Conservation (phyloP, 1,284 basidiomycete genomes). For the Ustilago hordei region DNA sequence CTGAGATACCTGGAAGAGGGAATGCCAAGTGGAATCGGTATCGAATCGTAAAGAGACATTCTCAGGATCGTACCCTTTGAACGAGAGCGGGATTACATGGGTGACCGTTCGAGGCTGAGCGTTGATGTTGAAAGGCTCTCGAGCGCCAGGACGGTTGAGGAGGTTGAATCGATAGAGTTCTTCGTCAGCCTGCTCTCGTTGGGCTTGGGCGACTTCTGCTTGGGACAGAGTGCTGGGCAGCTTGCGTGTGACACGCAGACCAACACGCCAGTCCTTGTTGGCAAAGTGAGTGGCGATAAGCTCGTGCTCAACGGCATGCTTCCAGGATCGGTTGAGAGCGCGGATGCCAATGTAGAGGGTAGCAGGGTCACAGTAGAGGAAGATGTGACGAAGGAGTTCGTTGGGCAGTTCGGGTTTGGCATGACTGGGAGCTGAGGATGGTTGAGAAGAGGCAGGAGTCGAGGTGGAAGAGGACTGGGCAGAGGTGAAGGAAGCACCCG, state of each 20-base stretch:
- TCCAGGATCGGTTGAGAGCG: conserved; percentile 55
- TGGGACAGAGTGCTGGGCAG: conserved; percentile 36
- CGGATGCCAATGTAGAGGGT: conserved; percentile 61
- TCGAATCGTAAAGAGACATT: conserved; percentile 55
- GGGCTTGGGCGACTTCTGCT: conserved; percentile 26
- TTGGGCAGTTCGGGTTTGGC: conserved; percentile 43
- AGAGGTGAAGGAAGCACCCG: conserved; percentile 32
- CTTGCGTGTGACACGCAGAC: conserved; percentile 54
- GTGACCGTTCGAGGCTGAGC: conserved; percentile 40
- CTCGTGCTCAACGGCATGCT: conserved; percentile 52
- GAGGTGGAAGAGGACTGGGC: conserved; percentile 17
- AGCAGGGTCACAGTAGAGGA: conserved; percentile 62
- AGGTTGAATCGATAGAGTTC: conserved; percentile 43
- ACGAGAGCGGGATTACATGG: conserved; percentile 58
- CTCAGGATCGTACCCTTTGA: conserved; percentile 48
- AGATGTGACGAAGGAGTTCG: conserved; percentile 62
- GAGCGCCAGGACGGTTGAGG: conserved; percentile 42
- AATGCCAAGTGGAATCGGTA: conserved; percentile 59
- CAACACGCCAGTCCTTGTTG: conserved; percentile 57
- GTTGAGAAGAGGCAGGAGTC: conserved; percentile 24
- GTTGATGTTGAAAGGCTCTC: conserved; percentile 46
- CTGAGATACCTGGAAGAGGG: conserved; percentile 53
- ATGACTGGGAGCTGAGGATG: conserved; percentile 29
- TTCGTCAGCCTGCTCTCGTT: conserved; percentile 36
- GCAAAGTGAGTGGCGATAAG: conserved; percentile 54